Evolutionary conservation across 192 early-diverging fungal genomes (phyloP), one percentile per base, ranked within the genome.

Genomic region (Coemansia sp.): DNA sequence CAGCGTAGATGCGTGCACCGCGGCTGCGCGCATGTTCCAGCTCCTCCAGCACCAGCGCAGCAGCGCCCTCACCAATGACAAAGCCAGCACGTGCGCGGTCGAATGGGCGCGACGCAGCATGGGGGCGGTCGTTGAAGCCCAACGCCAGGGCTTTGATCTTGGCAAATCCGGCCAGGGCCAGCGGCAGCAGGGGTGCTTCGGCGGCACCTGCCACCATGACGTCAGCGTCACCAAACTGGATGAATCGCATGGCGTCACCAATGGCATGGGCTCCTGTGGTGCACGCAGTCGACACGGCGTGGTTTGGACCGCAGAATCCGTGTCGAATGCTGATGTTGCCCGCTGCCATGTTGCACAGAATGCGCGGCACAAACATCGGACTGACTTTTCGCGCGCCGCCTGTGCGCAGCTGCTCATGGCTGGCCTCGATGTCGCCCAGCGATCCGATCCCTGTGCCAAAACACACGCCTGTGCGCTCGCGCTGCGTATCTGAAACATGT

Each of bases 261-360:
- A 98, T 87, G 0, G 96, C 84, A 69, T 98, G 94, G 2, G 94
- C 94, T 5, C 96, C 96, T 4, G 96, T 96, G 2, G 96, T 92
- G 65, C 96, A 98, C 1, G 96, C 96, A 0, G 96, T 98, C 2
- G 93, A 90, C 0, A 88, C 92, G 21, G 93, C 85, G 69, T 96
- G 94, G 69, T 96, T 96, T 5, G 96, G 96, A 0, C 96, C 96
- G 76, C 90, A 79, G 62, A 63, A 76, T 12, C 92, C 93, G 70
- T 92, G 87, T 52, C 88, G 89, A 82, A 96, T 94, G 41, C 90
- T 91, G 71, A 98, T 85, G 73, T 92, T 91, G 4, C 96, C 96
- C 0, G 93, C 94, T 1, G 94, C 94, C 90, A 98, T 91, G 75
- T 98, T 98, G 73, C 93, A 88, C 58, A 98, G 80, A 5, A 93